Conservation (phyloP, 768 basidiomycete species). For the Russula lepida region DNA sequence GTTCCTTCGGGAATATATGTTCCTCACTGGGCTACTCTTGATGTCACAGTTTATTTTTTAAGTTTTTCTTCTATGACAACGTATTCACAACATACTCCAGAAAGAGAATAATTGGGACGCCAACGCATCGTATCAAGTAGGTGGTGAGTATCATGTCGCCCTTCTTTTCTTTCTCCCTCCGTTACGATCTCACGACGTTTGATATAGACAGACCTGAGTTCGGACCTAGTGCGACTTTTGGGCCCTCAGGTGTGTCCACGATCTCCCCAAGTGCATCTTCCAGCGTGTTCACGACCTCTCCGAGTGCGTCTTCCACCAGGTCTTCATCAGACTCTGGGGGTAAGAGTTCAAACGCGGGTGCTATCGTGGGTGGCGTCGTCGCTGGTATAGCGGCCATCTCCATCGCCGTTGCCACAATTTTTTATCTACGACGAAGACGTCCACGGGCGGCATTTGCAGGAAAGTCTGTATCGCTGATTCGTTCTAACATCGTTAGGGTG, state of each 20-base stretch:
- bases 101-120: background rate
- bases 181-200: background rate
- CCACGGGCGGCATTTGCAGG: too few species aligned
- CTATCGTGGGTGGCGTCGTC: background rate
- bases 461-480: too few species aligned
- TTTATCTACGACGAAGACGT: background rate
- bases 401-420: background rate
- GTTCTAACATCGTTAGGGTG: slow-evolving; percentile 23
- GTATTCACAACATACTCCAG: background rate
- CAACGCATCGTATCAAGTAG: background rate
- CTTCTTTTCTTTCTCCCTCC: too few species aligned
- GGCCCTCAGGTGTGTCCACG: background rate
- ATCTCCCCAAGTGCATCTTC: background rate
- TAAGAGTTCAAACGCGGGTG: background rate
- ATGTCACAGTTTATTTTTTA: background rate
- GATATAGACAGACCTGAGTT: background rate
- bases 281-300: too few species aligned
- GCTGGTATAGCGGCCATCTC: background rate
- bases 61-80: background rate
- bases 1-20: slow-evolving; percentile 4
- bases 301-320: too few species aligned
- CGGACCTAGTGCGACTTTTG: background rate
- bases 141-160: background rate
- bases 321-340: too few species aligned
- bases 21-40: background rate